These are phyloP conservation scores for Neurospora sp. DNA, from an alignment of 2,329 filamentous ascomycete species.

Conservation along the genomic window DNA sequence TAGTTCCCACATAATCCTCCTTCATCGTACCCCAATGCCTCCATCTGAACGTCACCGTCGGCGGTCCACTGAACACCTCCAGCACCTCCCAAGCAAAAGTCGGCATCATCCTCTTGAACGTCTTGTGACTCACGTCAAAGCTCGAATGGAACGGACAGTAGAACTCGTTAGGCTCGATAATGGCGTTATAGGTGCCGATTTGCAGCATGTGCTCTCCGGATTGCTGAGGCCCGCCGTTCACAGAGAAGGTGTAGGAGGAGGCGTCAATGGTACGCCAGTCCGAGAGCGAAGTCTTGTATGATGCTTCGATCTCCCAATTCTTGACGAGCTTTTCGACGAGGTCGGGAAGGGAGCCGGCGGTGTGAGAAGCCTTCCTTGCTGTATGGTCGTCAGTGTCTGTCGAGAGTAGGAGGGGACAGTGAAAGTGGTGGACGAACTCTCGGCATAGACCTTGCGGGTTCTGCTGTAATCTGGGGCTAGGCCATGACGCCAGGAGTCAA, in stretches of 20 bases:
- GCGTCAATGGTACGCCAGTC: constrained; percentile 59
- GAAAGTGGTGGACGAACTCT: constrained; percentile 35
- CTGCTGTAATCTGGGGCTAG: constrained; percentile 53
- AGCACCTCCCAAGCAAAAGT: constrained; percentile 62
- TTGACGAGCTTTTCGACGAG: constrained; percentile 62
- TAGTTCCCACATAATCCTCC: constrained; percentile 54
- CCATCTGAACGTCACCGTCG: constrained; percentile 54
- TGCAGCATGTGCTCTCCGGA: constrained; percentile 54
- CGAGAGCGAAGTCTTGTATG: constrained; percentile 49
- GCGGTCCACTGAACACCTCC: constrained; percentile 57
- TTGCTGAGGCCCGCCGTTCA: constrained; percentile 50
- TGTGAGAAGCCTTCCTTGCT: constrained; percentile 50
- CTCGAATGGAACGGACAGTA: constrained; percentile 52
- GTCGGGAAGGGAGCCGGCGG: constrained; percentile 43
- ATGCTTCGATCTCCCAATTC: constrained; percentile 65
- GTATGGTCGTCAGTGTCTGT: background rate
- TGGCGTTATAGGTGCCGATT: constrained; percentile 60
- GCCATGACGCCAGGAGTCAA: constrained; percentile 50
- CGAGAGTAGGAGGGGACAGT: background rate
- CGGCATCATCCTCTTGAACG: constrained; percentile 65
- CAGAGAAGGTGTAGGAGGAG: constrained; percentile 49
- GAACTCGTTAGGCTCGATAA: constrained; percentile 53
- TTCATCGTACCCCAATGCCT: constrained; percentile 59
- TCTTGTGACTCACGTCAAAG: constrained; percentile 56
- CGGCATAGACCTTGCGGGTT: constrained; percentile 47